These are phyloP conservation scores for Chrysosporium queenslandicum DNA, from an alignment of 2,329 filamentous ascomycete species.

Conservation along the genomic window DNA sequence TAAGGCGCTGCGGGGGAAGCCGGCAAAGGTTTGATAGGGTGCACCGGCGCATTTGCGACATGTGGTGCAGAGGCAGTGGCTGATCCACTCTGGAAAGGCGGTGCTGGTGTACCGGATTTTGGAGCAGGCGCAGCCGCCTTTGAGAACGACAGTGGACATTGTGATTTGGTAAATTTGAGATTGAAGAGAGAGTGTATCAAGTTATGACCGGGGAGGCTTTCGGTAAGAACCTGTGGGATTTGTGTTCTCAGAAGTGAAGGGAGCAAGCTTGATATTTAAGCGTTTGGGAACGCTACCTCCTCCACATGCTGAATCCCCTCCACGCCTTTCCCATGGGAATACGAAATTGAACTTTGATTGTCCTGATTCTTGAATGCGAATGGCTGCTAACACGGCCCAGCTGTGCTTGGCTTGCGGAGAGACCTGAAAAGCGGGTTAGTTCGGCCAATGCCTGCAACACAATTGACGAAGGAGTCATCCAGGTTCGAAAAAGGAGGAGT, in stretches of 20 bases:
- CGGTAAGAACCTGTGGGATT: neutral
- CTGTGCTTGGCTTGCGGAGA: neutral
- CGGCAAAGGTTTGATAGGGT: conserved; percentile 37
- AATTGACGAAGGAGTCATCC: neutral
- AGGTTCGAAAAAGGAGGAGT: too few relatives aligned
- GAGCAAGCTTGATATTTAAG: too few relatives aligned
- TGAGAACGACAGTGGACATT: conserved; percentile 20
- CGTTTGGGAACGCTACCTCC: neutral
- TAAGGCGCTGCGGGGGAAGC: conserved; percentile 29
- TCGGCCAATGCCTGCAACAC: neutral
- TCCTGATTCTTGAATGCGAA: neutral
- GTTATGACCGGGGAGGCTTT: neutral
- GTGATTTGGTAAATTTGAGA: neutral
- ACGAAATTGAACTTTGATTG: neutral
- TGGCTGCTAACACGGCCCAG: neutral
- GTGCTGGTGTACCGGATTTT: conserved; percentile 35
- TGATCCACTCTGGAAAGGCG: conserved; percentile 28
- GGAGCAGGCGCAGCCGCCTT: conserved; percentile 39
- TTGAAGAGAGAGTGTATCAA: neutral
- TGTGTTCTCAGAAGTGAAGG: neutral
- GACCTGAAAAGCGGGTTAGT: neutral
- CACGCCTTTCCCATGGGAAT: neutral
- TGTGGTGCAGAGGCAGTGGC: conserved; percentile 41
- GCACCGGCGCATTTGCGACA: conserved; percentile 43
- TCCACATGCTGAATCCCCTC: neutral